phyloP scores from a whole-genome alignment of 2,329 filamentous ascomycete genomes.

The Lachnellula hyalina region DNA sequence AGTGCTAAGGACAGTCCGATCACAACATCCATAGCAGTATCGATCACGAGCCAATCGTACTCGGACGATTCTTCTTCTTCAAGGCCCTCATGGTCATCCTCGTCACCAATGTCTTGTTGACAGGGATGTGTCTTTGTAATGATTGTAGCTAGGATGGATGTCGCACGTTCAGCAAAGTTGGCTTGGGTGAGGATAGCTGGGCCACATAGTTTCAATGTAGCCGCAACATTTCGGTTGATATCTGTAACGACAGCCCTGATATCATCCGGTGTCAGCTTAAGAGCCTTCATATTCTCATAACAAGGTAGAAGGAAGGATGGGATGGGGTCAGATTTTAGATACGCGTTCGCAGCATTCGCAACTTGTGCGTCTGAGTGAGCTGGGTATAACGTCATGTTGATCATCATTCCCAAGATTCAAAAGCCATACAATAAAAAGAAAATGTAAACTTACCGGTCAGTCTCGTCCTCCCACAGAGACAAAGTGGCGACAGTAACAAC shows the following conservation, averaged over 20 bases:
- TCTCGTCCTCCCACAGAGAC: conserved; percentile 81
- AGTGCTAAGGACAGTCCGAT: conserved; percentile 79
- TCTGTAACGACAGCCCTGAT: conserved; percentile 81
- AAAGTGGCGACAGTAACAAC: conserved; percentile 81
- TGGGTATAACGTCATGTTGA: conserved; percentile 87
- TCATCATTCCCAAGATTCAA: conserved; percentile 64
- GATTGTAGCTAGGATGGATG: conserved; percentile 69
- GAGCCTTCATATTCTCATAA: conserved; percentile 14
- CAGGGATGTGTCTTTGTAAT: conserved; percentile 88
- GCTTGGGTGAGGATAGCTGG: conserved; percentile 75
- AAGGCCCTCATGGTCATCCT: conserved; percentile 69
- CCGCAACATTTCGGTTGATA: conserved; percentile 88
- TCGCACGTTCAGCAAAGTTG: conserved; percentile 68
- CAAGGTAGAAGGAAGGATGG: conserved; percentile 22
- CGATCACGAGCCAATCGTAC: conserved; percentile 95
- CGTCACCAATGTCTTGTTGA: conserved; percentile 82
- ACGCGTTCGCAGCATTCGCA: conserved; percentile 89
- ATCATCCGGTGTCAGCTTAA: conserved; percentile 37
- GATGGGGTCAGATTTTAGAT: conserved; percentile 42
- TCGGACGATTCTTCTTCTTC: conserved; percentile 72
- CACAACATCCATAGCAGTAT: conserved; percentile 88
- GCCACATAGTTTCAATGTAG: conserved; percentile 85
- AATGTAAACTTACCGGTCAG: conserved; percentile 73
- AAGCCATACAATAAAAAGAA: conserved; percentile 15
- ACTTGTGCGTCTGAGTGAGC: conserved; percentile 95